A percentile compares a stretch with the other conserved stretches of the same genome.
These are phyloP conservation scores for Lodderomyces margitis DNA, from an alignment of 1,139 yeast genomes.

Conservation along the genomic window DNA sequence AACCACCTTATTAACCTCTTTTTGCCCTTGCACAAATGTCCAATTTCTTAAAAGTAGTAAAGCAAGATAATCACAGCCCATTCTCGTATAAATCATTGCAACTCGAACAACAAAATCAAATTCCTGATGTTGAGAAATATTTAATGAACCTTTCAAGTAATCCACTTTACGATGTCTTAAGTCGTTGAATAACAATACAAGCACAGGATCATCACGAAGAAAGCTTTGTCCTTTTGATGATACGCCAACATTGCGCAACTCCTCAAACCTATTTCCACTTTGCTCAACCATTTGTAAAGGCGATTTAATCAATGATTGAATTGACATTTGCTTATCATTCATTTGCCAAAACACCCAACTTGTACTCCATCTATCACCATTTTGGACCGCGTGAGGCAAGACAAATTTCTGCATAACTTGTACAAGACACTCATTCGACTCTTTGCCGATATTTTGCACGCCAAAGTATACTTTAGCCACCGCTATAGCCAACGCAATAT, in stretches of 20 bases:
- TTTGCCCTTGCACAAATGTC: conserved; percentile 43
- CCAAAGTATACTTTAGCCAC: conserved; percentile 68
- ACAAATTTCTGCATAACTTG: conserved; percentile 51
- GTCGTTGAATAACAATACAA: conserved; percentile 62
- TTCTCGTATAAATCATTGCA: conserved; percentile 66
- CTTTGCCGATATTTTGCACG: conserved; percentile 10
- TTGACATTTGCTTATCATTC: conserved; percentile 48
- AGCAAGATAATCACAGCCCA: conserved; percentile 89
- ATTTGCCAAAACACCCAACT: conserved; percentile 82
- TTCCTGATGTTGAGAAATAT: conserved; percentile 51
- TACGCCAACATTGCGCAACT: conserved; percentile 19
- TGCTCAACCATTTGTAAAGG: conserved; percentile 45
- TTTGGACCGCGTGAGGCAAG: conserved; percentile 54
- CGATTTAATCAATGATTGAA: conserved; percentile 63
- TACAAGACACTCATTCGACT: conserved; percentile 32
- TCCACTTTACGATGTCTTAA: conserved; percentile 51
- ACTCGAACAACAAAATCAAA: conserved; percentile 60
- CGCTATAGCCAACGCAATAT: conserved; percentile 71
- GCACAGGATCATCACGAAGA: conserved; percentile 79
- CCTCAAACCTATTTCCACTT: conserved; percentile 21
- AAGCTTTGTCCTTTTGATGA: conserved; percentile 41
- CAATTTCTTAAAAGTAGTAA: conserved; percentile 63
- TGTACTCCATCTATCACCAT: conserved; percentile 79
- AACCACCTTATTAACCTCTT: neutral
- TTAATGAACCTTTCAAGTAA: conserved; percentile 48